Evolutionary conservation across 768 basidiomycete genomes (phyloP).

Genomic region (Naganishia randhawae): DNA sequence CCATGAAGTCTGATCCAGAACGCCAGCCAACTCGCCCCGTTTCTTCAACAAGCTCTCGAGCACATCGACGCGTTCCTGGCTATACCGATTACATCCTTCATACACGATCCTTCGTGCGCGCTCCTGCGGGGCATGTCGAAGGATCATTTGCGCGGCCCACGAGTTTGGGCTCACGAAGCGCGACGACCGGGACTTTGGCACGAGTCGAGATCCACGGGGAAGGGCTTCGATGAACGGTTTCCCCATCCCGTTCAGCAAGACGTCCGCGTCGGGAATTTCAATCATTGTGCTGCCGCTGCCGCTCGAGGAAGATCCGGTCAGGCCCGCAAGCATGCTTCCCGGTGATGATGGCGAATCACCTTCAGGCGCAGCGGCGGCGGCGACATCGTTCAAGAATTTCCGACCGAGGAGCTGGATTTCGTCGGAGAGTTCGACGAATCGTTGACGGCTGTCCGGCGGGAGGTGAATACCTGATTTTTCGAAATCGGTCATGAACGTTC

Average conservation of each 20-base stretch:
- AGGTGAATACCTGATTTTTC: constrained; percentile 94
- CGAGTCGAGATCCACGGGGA: constrained; percentile 26
- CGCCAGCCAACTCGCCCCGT: constrained; percentile 73
- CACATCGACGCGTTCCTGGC: constrained; percentile 70
- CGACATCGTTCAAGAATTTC: constrained; percentile 69
- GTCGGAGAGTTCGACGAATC: constrained; percentile 84
- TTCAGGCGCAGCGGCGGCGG: constrained; percentile 11
- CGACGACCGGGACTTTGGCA: constrained; percentile 22
- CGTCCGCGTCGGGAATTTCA: constrained; percentile 46
- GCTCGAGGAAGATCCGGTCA: not conserved
- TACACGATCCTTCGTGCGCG: constrained; percentile 77
- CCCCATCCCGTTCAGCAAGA: constrained; percentile 44
- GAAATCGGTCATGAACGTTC: constrained; percentile 94
- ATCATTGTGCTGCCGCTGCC: constrained; percentile 28
- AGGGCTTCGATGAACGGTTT: constrained; percentile 44
- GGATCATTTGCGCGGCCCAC: constrained; percentile 87
- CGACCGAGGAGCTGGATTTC: constrained; percentile 83
- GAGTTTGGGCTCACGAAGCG: constrained; percentile 74
- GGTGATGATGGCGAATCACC: constrained; percentile 2
- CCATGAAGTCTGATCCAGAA: constrained; percentile 81
- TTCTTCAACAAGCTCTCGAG: constrained; percentile 72
- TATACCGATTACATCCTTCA: constrained; percentile 65
- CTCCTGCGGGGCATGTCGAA: constrained; percentile 79
- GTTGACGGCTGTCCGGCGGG: constrained; percentile 67
- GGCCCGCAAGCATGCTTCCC: not conserved